Conservation (phyloP, 176 grass and related monocot species). For the Tuctoria greenei region DNA sequence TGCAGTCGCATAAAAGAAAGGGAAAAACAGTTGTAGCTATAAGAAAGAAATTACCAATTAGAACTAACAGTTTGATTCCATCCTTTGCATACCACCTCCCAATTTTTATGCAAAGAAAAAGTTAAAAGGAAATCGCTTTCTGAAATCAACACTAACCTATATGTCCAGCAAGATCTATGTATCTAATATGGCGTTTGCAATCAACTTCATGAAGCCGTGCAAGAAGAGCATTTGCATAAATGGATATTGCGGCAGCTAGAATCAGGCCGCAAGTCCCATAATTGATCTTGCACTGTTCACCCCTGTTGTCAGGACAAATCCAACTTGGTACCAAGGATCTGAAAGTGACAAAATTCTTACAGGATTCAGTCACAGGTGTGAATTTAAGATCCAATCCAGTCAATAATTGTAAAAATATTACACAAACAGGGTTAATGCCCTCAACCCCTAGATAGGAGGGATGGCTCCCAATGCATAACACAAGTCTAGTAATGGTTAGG, state of each 20-base stretch:
- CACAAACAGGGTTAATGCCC: not conserved
- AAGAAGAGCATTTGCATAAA: conserved; percentile 87
- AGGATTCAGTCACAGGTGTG: conserved; percentile 5
- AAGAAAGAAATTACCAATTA: not conserved
- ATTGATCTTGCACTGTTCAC: conserved; percentile 85
- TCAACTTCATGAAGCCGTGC: conserved; percentile 82
- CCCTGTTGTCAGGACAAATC: conserved; percentile 84
- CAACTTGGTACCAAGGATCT: conserved; percentile 99
- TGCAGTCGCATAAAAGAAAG: conserved; percentile 37
- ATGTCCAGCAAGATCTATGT: conserved; percentile 94
- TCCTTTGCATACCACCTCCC: not conserved
- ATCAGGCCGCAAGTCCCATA: conserved; percentile 68
- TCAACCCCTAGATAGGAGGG: not conserved
- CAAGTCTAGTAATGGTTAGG: conserved; percentile 4
- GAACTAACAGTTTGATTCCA: not conserved
- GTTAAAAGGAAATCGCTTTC: conserved; percentile 2
- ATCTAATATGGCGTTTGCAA: conserved; percentile 89
- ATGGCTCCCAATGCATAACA: not conserved
- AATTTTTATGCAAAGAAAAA: not conserved
- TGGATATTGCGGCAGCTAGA: conserved; percentile 82
- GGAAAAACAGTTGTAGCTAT: not conserved
- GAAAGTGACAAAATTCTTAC: conserved; percentile 27
- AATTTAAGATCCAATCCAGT: not conserved
- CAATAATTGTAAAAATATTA: not conserved
- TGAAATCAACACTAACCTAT: conserved; percentile 55